These are phyloP conservation scores for Remersonia thermophila DNA, from an alignment of 2,329 filamentous ascomycete species.

Conservation along the genomic window DNA sequence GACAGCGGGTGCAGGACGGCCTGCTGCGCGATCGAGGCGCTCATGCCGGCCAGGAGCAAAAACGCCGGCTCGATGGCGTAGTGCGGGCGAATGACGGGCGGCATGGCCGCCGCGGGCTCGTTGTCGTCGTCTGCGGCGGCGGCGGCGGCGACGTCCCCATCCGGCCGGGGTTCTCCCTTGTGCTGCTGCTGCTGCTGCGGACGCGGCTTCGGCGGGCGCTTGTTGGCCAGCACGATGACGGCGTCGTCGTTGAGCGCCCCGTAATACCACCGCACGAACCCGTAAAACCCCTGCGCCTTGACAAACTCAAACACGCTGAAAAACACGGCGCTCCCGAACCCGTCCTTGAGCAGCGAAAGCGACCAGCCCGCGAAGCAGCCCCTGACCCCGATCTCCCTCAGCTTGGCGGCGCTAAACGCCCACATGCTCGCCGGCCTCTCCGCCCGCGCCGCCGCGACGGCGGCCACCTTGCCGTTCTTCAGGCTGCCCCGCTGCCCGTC, in stretches of 20 bases:
- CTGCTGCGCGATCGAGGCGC: slow-evolving; percentile 58
- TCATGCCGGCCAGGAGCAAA: slow-evolving; percentile 54
- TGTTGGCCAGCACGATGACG: slow-evolving; percentile 36
- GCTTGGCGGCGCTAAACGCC: slow-evolving; percentile 54
- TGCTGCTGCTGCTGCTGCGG: too few species aligned
- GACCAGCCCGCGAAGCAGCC: slow-evolving; percentile 66
- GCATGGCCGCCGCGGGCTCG: slow-evolving; percentile 18
- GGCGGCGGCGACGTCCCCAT: too few species aligned
- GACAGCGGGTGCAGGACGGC: slow-evolving; percentile 57
- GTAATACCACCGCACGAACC: slow-evolving; percentile 60
- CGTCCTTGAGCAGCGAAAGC: slow-evolving; percentile 56
- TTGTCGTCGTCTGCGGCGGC: too few species aligned
- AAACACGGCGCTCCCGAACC: slow-evolving; percentile 56
- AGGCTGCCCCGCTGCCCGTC: slow-evolving; percentile 22
- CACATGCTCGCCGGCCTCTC: slow-evolving; percentile 51
- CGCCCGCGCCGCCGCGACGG: slow-evolving; percentile 15
- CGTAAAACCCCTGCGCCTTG: slow-evolving; percentile 62
- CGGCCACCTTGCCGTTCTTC: slow-evolving; percentile 9
- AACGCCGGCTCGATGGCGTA: slow-evolving; percentile 66
- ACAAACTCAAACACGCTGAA: slow-evolving; percentile 66
- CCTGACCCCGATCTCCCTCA: slow-evolving; percentile 57
- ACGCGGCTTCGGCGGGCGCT: slow-evolving; percentile 31
- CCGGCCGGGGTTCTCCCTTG: too few species aligned
- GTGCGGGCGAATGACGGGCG: slow-evolving; percentile 53
- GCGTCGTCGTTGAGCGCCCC: slow-evolving; percentile 42